Percentiles rank a stretch among this genome's conserved stretches.
phyloP scores from a whole-genome alignment of 139 green algal species.

The Marvania coccoides region DNA sequence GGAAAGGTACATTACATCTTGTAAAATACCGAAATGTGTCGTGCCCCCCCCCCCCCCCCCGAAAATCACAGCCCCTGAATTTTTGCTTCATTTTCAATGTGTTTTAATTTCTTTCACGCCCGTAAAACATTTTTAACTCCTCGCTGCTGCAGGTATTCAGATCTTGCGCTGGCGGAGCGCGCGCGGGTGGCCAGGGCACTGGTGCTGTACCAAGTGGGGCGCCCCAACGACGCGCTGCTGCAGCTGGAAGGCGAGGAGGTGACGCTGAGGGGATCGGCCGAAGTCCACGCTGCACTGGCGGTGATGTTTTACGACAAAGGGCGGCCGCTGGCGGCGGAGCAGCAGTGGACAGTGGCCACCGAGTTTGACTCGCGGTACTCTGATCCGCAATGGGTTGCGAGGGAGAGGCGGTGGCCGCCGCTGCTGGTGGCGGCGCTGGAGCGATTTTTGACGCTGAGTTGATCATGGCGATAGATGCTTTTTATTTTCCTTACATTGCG shows the following conservation, averaged over 20 bases:
- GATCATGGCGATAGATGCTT: no score
- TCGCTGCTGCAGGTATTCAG: slow-evolving; percentile 17
- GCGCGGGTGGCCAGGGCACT: slow-evolving; percentile 45
- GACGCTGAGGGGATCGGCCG: slow-evolving; percentile 30
- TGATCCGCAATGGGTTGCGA: slow-evolving; percentile 40
- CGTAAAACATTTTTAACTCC: no score
- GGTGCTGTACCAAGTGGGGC: slow-evolving; percentile 52
- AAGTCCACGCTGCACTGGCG: slow-evolving; percentile 67
- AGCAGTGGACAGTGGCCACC: slow-evolving; percentile 52
- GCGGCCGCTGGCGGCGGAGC: slow-evolving; percentile 37
- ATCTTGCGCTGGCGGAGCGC: slow-evolving; percentile 52
- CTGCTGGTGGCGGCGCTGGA: slow-evolving; percentile 42
- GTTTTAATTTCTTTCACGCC: no score
- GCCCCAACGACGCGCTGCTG: slow-evolving; percentile 30
- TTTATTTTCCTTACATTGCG: no score
- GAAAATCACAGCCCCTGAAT: no score
- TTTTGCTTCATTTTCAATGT: no score
- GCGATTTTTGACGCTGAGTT: slow-evolving; percentile 44
- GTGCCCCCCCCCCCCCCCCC: no score
- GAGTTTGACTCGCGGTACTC: slow-evolving; percentile 53
- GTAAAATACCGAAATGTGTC: no score
- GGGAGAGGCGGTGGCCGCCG: slow-evolving; percentile 56
- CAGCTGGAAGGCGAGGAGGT: slow-evolving; percentile 56
- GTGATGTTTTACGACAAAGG: slow-evolving; percentile 44
- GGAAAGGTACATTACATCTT: no score